phyloP scores from a whole-genome alignment of 108 stramenopile species.

The Stephanodiscus minutulus region DNA sequence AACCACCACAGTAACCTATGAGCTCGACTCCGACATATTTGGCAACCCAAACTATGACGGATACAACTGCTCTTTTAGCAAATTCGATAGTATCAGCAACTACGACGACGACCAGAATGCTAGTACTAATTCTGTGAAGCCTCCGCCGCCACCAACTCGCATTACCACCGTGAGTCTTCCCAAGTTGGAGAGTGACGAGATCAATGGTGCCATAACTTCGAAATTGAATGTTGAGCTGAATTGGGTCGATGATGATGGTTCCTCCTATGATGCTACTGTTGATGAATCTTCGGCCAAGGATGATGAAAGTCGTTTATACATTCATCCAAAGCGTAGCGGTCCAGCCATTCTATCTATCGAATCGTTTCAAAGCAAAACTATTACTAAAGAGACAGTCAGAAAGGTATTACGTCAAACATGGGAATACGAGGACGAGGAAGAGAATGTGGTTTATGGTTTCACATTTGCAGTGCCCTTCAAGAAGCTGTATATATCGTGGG shows the following conservation, averaged over 20 bases:
- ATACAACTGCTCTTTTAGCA: conserved; percentile 23
- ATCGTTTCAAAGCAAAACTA: conserved; percentile 20
- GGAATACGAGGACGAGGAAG: conserved; percentile 16
- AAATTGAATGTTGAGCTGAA: conserved; percentile 19
- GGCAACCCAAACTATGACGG: conserved; percentile 30
- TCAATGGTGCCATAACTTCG: conserved; percentile 19
- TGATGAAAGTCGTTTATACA: neutral
- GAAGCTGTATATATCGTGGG: conserved; percentile 12
- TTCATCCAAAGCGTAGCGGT: conserved; percentile 7
- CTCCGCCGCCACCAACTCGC: neutral
- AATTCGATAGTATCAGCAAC: conserved; percentile 5
- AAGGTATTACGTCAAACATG: conserved; percentile 21
- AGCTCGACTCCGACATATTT: conserved; percentile 21
- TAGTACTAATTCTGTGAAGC: no score
- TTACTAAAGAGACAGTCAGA: conserved; percentile 10
- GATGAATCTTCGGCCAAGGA: neutral
- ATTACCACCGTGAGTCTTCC: conserved; percentile 17
- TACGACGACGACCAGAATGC: neutral
- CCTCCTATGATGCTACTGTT: neutral
- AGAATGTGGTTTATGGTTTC: conserved; percentile 21
- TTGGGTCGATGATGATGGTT: neutral
- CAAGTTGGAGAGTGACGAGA: neutral
- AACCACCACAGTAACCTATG: conserved; percentile 22
- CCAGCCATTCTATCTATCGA: conserved; percentile 22
- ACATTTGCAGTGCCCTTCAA: conserved; percentile 28